Percentiles rank a stretch among this genome's conserved stretches.
These are phyloP conservation scores for Houttuynia cordata DNA, from an alignment of 164 flowering plant species.

Conservation along the genomic window DNA sequence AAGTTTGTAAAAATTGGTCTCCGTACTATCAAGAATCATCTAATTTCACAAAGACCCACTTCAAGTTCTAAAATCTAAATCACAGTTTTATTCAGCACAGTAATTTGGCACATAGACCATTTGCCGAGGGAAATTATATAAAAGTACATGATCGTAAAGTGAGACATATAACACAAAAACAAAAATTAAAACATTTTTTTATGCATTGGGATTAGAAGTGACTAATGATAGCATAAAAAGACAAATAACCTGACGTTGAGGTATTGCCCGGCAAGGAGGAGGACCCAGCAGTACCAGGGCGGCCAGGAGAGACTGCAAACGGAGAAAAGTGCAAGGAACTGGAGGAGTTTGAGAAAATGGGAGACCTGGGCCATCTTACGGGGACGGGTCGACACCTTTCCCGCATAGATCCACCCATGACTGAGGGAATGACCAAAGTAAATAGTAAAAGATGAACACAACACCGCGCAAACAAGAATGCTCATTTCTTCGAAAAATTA, in stretches of 20 bases:
- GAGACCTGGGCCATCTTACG: conserved; percentile 67
- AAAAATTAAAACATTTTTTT: too few species aligned
- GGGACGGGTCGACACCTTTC: conserved; percentile 51
- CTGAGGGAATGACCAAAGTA: conserved; percentile 61
- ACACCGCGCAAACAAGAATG: conserved; percentile 35
- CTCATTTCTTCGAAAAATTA: too few species aligned
- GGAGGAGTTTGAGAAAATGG: conserved; percentile 58
- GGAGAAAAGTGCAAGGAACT: conserved; percentile 56
- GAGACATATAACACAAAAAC: too few species aligned
- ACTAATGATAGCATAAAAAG: too few species aligned
- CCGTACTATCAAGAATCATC: too few species aligned
- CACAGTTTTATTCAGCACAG: too few species aligned
- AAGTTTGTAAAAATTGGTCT: too few species aligned
- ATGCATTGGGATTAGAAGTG: neutral
- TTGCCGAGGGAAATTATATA: too few species aligned
- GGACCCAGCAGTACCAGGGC: conserved; percentile 74
- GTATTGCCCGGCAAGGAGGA: conserved; percentile 67
- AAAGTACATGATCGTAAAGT: too few species aligned
- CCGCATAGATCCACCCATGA: conserved; percentile 78
- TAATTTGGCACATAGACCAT: too few species aligned
- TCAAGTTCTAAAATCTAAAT: too few species aligned
- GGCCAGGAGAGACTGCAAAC: conserved; percentile 76
- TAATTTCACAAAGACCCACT: too few species aligned
- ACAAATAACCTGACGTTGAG: conserved; percentile 69
- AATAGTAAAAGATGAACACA: conserved; percentile 71